These are phyloP conservation scores for Cyberlindnera xylosilytica DNA, from an alignment of 805 yeast species.

Conservation along the genomic window DNA sequence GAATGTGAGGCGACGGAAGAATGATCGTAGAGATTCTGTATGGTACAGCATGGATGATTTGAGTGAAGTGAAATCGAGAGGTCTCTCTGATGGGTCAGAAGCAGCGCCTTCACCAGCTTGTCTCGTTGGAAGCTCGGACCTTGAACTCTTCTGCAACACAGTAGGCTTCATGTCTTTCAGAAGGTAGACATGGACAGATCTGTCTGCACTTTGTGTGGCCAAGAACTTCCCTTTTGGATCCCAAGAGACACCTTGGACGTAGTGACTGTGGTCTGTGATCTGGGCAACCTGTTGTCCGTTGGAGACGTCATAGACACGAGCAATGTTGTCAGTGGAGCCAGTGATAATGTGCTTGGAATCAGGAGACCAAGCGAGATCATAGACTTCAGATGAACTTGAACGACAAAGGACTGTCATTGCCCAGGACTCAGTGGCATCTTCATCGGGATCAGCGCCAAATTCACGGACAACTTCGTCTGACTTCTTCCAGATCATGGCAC, in stretches of 20 bases:
- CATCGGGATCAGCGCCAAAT: slow-evolving; percentile 49
- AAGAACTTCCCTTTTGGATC: slow-evolving; percentile 79
- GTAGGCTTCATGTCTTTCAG: slow-evolving; percentile 37
- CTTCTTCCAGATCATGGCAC: slow-evolving; percentile 73
- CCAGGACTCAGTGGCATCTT: slow-evolving; percentile 74
- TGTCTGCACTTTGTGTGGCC: slow-evolving; percentile 88
- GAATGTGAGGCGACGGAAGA: slow-evolving; percentile 80
- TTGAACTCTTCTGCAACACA: slow-evolving; percentile 45
- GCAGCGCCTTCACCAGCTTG: neutral
- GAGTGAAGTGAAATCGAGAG: slow-evolving; percentile 24
- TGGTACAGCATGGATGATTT: slow-evolving; percentile 59
- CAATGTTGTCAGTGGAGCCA: slow-evolving; percentile 87
- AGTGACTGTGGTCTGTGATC: slow-evolving; percentile 75
- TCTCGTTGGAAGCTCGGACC: slow-evolving; percentile 53
- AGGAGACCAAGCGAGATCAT: slow-evolving; percentile 93
- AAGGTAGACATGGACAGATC: slow-evolving; percentile 71
- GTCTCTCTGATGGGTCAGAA: slow-evolving; percentile 2
- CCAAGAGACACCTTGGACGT: slow-evolving; percentile 96
- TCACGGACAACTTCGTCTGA: slow-evolving; percentile 53
- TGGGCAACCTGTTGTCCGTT: slow-evolving; percentile 57
- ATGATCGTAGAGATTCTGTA: slow-evolving; percentile 84
- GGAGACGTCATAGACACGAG: slow-evolving; percentile 60
- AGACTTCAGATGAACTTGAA: slow-evolving; percentile 69
- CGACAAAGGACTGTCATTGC: slow-evolving; percentile 54
- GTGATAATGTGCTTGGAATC: slow-evolving; percentile 71